Evolutionary conservation across 2,329 filamentous ascomycete genomes (phyloP), one percentile per base, ranked within the genome.

Genomic region (Fusarium pseudonygamai): DNA sequence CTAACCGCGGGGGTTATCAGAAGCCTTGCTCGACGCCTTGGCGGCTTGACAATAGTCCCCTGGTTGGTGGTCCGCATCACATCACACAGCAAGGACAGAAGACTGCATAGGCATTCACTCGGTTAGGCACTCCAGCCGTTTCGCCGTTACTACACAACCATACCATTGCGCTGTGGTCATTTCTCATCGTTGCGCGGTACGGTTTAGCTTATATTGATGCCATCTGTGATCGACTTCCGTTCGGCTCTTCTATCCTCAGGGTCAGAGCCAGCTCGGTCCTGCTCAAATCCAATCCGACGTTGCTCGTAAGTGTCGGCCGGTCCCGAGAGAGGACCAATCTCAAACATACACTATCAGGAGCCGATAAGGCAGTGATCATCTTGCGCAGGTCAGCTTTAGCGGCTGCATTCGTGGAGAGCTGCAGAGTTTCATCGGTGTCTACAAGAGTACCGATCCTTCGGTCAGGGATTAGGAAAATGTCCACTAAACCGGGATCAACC

Each of bases 281-380:
- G 56, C 62, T 62, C 53, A 61, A 68, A 74, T 60, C 56, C 64
- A 75, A 60, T 72, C 64, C 75, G 72, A 47, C 65, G 43, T 69
- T 69, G 39, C 62, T 70, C 55, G 53, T 67, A 60, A 64, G 71
- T 64, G 71, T 74, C 75, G 74, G 75, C 67, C 75, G 72, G 61
- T 77, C 74, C 75, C 75, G 75, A 73, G 47, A 59, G 65, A 66
- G 55, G 50, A 40, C 67, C 59, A 67, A 74, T 71, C 63, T 61
- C 59, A 42, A 60, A 67, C 52, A 59, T 43, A 64, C 39, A 58
- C 45, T 58, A 69, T 52, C 64, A 42, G 40, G 50, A 69, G 58
- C 67, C 58, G 71, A 75, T 68, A 59, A 34, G 67, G 75, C 37
- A 77, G 73, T 77, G 75, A 76, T 77, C 74, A 53, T 52, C 74